Evolutionary conservation across 495 filamentous ascomycete genomes (phyloP), one percentile per base, ranked within the genome.

Genomic region (Echria macrotheca): DNA sequence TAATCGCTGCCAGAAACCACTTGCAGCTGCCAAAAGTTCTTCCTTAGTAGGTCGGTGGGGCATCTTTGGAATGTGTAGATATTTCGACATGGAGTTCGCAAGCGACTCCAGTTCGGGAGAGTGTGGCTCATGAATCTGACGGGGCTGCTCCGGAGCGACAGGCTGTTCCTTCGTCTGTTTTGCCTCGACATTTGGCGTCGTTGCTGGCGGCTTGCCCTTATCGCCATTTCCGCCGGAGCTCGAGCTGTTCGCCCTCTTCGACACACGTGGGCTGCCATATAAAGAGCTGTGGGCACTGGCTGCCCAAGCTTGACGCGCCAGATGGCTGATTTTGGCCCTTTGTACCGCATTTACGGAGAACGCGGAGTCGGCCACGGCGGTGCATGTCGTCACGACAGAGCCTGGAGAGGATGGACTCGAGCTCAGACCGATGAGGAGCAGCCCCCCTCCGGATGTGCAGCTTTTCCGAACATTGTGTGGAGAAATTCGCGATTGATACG

Each of bases 21-120:
- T 96, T 18, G 93, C 91, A 35, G 94, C 91, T 24, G 84, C 86
- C 29, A 98, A 71, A 43, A 98, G 78, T 67, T 98, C 91, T 63
- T 95, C 90, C 57, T 95, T 96, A 23, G 85, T 91, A 9, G 93
- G 91, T 28, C 89, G 75, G 67, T 96, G 90, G 17, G 86, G 79
- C 61, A 90, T 79, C 44, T 76, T 69, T 12, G 80, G 81, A 15
- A 77, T 65, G 51, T 86, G 85, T 1, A 91, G 63, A 42, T 75
- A 76, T 32, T 75, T 75, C 10, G 71, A 74, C 58, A 76, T 48
- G 4, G 71, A 62, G 8, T 71, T 49, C 4, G 63, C 52, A 8
- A 70, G 52, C 1, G 65, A 57, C 31, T 72, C 70, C 26, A 14
- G 24, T 49, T 68, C 64, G 1, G 61, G 33, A 10, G 45, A 17